These are phyloP conservation scores for Periconia macrospinosa DNA, from an alignment of 2,329 filamentous ascomycete species.

Conservation along the genomic window DNA sequence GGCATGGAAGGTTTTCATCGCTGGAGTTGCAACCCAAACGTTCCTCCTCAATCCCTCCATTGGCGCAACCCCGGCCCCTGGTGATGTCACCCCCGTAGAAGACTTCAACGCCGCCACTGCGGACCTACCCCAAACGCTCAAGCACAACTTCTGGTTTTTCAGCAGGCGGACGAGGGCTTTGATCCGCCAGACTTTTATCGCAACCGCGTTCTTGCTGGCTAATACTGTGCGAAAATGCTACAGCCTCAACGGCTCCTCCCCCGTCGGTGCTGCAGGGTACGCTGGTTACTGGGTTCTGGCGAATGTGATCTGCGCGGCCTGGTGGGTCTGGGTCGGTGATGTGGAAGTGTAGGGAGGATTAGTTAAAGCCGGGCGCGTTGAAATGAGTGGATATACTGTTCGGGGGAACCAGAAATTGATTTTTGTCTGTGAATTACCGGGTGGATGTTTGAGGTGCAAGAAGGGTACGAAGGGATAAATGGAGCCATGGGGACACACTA, in stretches of 20 bases:
- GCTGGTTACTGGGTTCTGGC: constrained; percentile 74
- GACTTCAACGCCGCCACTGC: constrained; percentile 68
- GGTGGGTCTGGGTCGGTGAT: constrained; percentile 55
- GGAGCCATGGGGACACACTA: neutral
- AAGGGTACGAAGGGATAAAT: neutral
- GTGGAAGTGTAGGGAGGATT: constrained; percentile 2
- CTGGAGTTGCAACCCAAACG: constrained; percentile 71
- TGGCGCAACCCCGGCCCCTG: constrained; percentile 56
- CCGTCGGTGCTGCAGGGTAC: constrained; percentile 71
- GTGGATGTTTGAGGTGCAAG: neutral
- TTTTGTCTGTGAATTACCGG: neutral
- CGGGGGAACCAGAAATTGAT: neutral
- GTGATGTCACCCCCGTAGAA: constrained; percentile 49
- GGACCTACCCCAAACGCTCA: constrained; percentile 69
- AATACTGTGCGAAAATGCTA: constrained; percentile 67
- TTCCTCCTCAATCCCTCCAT: constrained; percentile 77
- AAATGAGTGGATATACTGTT: neutral
- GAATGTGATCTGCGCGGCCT: constrained; percentile 61
- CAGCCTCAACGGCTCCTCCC: constrained; percentile 70
- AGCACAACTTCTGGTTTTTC: constrained; percentile 73
- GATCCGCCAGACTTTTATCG: constrained; percentile 56
- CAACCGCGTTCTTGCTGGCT: constrained; percentile 50
- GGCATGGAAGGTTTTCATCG: constrained; percentile 62
- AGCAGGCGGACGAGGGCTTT: constrained; percentile 66
- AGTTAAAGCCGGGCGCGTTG: neutral